Evolutionary conservation across 2,329 filamentous ascomycete genomes (phyloP).

Genomic region (Claviceps fusiformis): DNA sequence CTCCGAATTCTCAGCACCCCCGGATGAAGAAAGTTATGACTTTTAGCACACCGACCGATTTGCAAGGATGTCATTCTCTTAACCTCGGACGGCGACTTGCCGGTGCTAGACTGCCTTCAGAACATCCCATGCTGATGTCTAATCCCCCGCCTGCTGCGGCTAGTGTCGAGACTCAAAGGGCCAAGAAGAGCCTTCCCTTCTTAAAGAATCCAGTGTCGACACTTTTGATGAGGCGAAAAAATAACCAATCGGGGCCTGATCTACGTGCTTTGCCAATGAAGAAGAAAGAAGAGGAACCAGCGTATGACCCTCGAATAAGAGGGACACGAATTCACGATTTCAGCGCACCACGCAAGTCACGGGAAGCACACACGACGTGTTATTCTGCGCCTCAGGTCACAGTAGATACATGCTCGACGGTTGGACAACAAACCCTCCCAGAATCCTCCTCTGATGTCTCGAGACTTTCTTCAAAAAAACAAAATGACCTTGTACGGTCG

Average conservation of each 20-base stretch:
- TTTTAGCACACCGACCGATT: conserved; percentile 36
- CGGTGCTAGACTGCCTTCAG: conserved; percentile 25
- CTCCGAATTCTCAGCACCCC: conserved; percentile 18
- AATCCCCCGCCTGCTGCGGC: conserved; percentile 9
- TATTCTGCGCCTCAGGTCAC: neutral
- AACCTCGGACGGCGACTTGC: conserved; percentile 28
- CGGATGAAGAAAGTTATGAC: conserved; percentile 22
- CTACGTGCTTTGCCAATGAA: conserved; percentile 26
- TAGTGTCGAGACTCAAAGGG: conserved; percentile 27
- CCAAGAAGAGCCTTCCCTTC: conserved; percentile 42
- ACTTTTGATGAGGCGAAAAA: conserved; percentile 42
- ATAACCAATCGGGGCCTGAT: conserved; percentile 34
- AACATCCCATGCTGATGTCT: conserved; percentile 21
- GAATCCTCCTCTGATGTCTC: conserved; percentile 10
- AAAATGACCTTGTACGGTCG: neutral
- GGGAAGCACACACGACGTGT: neutral
- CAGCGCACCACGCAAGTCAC: conserved; percentile 38
- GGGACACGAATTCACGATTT: conserved; percentile 54
- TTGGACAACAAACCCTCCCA: conserved; percentile 4
- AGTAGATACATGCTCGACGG: neutral
- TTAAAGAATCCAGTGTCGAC: conserved; percentile 47
- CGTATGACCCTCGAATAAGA: conserved; percentile 50
- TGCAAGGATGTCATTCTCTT: conserved; percentile 22
- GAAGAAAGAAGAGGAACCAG: conserved; percentile 27
- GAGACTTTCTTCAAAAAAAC: neutral